Evolutionary conservation across 306 rosid genomes (phyloP).

Genomic region (Senna siamea): DNA sequence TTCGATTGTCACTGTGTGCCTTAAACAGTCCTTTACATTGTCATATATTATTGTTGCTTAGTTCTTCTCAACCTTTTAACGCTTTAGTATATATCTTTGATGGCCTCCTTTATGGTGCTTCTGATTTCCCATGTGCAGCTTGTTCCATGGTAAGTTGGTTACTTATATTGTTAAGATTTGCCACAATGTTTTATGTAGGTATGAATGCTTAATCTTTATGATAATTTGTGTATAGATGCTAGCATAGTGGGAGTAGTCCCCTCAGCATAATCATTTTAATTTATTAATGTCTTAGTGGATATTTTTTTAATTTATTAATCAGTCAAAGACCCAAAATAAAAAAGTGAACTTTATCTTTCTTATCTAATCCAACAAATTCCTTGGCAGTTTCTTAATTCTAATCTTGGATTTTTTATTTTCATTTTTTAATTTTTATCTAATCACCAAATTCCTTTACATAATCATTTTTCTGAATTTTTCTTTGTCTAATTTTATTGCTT

Average conservation of each 20-base stretch:
- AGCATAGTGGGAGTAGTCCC: conserved; percentile 78
- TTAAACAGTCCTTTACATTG: conserved; percentile 27
- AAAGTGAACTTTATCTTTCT: too few species aligned
- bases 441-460: conserved; percentile 2
- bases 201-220: conserved; percentile 28
- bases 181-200: conserved; percentile 28
- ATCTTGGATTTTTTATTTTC: too few species aligned
- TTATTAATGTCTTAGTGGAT: too few species aligned
- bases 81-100: conserved; percentile 86
- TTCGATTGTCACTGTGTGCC: conserved; percentile 12
- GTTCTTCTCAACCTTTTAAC: conserved; percentile 93
- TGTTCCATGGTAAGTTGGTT: conserved; percentile 75
- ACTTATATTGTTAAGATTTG: conserved; percentile 18
- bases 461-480: conserved; percentile 20
- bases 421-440: too few species aligned
- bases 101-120: conserved; percentile 91
- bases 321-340: too few species aligned
- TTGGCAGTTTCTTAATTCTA: too few species aligned
- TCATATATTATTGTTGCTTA: conserved; percentile 47
- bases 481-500: background rate
- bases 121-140: conserved; percentile 94
- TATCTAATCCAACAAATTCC: too few species aligned
- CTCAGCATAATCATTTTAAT: too few species aligned
- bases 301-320: too few species aligned
- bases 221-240: conserved; percentile 51